Conservation (phyloP, 176 grass and related monocot genomes). For the Themeda triandra region DNA sequence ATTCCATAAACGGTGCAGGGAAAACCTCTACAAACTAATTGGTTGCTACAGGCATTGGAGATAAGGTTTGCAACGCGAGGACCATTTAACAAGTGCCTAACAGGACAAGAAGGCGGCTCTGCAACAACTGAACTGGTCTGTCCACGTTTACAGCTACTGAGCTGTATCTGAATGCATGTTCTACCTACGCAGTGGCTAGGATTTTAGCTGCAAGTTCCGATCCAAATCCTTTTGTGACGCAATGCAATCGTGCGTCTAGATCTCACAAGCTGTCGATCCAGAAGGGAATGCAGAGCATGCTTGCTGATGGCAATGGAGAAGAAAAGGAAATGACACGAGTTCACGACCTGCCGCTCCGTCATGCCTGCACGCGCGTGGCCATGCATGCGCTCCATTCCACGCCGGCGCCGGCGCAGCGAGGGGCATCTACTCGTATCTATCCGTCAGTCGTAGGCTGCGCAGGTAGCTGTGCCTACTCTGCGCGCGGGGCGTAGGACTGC, state of each 20-base stretch:
- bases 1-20: constrained; percentile 1
- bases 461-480: background rate
- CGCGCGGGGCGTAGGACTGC: background rate
- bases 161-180: background rate
- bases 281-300: too few species aligned
- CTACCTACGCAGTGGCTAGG: background rate
- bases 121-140: constrained; percentile 1
- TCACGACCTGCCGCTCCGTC: too few species aligned
- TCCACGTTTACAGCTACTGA: background rate
- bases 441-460: background rate
- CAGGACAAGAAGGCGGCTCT: constrained; percentile 22
- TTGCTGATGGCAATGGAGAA: too few species aligned
- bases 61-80: constrained; percentile 7
- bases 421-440: background rate
- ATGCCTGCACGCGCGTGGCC: too few species aligned
- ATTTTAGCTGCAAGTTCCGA: constrained; percentile 19
- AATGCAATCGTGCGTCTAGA: too few species aligned
- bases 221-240: background rate
- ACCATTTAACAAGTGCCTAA: constrained; percentile 32
- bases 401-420: too few species aligned
- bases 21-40: constrained; percentile 10
- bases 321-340: too few species aligned
- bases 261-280: too few species aligned
- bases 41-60: background rate
- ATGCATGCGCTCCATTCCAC: too few species aligned